Base-by-base conservation (phyloP, 257 asterid species). In the Nicotiana otophora region DNA sequence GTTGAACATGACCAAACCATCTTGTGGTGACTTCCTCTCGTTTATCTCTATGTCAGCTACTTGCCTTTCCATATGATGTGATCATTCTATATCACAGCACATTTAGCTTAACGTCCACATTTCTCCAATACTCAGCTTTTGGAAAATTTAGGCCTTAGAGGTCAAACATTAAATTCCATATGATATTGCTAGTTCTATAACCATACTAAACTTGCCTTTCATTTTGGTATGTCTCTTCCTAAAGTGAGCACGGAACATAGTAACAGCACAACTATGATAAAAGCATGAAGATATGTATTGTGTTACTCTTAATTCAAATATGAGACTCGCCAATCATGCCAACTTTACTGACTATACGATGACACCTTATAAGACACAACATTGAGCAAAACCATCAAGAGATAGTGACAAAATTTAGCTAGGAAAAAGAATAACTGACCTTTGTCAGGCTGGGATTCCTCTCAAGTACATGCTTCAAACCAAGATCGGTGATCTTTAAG, bases 381-480 rank as follows among this genome's bases (percentile, higher is more conserved):
- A 53, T 53, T 53, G 58, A 53, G 58, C 19, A 53, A 53, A 53
- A 53, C 7, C 33, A 0, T 70, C 11, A n/a, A 39, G 30, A 39
- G 23, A 46, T 46, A 42, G 15, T 46, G 79, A 46, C 15, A 46
- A 72, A 14, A 42, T 72, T 66, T 12, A 72, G 36, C 60, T 46
- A 74, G 15, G 39, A 36, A 48, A 74, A 26, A 74, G 42, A 81
- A 20, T 55, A 66, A 83, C 91, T 16, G 57, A 92, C 98, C 95
- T 91, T 92, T 31, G 91, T 92, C 83, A 95, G 80, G 82, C 89
- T 60, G 10, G 82, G 88, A 87, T 93, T 95, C 81, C 84, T 86
- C 78, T 87, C 87, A 62, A 93, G 94, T 83, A 93, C 93, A 54
- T 70, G 82, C 83, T 82, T 88, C 75, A 95, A 82, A 77, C 97